Evolutionary conservation across 805 yeast species (phyloP).

Genomic region (Metschnikowia sp.): DNA sequence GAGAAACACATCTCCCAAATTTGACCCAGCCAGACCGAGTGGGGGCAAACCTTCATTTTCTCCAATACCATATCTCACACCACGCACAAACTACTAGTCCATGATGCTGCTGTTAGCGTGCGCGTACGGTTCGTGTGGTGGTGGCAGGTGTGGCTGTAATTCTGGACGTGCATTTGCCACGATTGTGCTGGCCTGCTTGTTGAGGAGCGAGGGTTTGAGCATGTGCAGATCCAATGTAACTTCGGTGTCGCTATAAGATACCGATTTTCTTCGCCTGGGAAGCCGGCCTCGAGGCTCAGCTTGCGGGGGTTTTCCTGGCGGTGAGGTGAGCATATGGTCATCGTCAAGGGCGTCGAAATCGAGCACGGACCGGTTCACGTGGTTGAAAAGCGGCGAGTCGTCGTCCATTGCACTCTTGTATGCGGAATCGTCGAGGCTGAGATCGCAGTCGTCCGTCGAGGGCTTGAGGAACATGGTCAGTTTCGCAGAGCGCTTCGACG

Average conservation of each 20-base stretch:
- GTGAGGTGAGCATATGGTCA: constrained; percentile 30
- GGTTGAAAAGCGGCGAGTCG: constrained; percentile 29
- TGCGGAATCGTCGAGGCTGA: constrained; percentile 29
- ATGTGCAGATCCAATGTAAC: too few species aligned
- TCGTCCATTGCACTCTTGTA: constrained; percentile 21
- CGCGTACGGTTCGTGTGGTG: not conserved
- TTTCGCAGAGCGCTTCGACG: constrained; percentile 7
- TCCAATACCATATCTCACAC: too few species aligned
- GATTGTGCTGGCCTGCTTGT: constrained; percentile 32
- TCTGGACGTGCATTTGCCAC: constrained; percentile 6
- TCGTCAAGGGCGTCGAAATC: constrained; percentile 29
- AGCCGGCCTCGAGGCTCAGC: constrained; percentile 1
- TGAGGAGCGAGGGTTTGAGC: constrained; percentile 28
- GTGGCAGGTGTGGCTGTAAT: too few species aligned
- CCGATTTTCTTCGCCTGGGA: not conserved
- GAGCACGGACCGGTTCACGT: constrained; percentile 23
- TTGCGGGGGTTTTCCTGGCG: constrained; percentile 19
- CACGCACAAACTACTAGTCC: not conserved
- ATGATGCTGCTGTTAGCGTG: constrained; percentile 1
- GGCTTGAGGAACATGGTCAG: not conserved
- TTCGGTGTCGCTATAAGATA: too few species aligned
- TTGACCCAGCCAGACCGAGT: too few species aligned
- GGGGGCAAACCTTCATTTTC: too few species aligned
- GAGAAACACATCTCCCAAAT: too few species aligned
- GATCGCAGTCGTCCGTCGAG: constrained; percentile 25